A percentile compares a stretch with the other conserved stretches of the same genome.
Evolutionary conservation across 768 basidiomycete genomes (phyloP).

Genomic region (Holtermannia corniformis): DNA sequence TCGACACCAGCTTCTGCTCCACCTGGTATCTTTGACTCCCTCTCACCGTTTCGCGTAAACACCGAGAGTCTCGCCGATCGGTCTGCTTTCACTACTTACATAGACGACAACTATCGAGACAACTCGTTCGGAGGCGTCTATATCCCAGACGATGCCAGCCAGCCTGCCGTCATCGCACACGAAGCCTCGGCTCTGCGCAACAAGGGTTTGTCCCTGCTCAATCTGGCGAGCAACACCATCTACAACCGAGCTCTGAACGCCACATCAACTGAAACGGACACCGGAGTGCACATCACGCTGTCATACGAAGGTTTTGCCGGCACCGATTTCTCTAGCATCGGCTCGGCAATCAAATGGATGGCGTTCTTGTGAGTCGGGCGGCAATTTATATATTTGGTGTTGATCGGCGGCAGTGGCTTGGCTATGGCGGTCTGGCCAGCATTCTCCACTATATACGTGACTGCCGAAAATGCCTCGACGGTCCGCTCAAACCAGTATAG

Average conservation of each 20-base stretch:
- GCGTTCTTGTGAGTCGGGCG: conserved; percentile 64
- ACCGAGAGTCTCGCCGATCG: conserved; percentile 44
- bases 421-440: conserved; percentile 64
- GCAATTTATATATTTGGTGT: conserved; percentile 43
- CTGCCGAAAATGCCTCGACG: conserved; percentile 56
- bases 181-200: conserved; percentile 56
- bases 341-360: conserved; percentile 59
- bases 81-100: conserved; percentile 51
- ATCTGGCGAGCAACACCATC: conserved; percentile 58
- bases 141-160: conserved; percentile 46
- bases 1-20: conserved; percentile 13
- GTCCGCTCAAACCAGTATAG: conserved; percentile 75
- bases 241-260: conserved; percentile 56
- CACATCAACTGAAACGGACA: conserved; percentile 38
- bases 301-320: conserved; percentile 55
- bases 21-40: not conserved
- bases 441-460: conserved; percentile 69
- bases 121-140: conserved; percentile 63
- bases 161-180: conserved; percentile 58
- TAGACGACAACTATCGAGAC: conserved; percentile 50
- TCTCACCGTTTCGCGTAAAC: not conserved
- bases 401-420: conserved; percentile 3
- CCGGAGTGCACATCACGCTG: conserved; percentile 52
- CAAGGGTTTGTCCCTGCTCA: conserved; percentile 55
- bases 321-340: conserved; percentile 43